Evolutionary conservation across 106 monocot species (phyloP).

Genomic region (Allium sativum): DNA sequence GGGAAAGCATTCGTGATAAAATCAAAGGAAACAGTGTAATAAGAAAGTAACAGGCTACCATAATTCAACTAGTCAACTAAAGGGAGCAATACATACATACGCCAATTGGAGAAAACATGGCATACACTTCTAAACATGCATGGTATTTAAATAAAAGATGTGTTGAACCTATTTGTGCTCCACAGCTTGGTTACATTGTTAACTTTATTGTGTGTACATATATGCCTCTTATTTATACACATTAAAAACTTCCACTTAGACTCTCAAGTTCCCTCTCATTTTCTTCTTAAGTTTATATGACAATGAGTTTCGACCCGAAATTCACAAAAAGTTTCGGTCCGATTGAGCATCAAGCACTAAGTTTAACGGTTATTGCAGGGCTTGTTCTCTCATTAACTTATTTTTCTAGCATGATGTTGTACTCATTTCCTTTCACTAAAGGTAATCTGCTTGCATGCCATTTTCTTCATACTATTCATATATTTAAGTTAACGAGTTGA

Average conservation of each 20-base stretch:
- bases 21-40: not conserved
- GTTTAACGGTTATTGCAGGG: constrained; percentile 6
- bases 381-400: constrained; percentile 7
- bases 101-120: too few species aligned
- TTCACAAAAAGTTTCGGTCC: constrained; percentile 1
- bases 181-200: not conserved
- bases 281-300: too few species aligned
- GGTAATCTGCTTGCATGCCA: not conserved
- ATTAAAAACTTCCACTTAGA: not conserved
- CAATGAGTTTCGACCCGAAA: not conserved
- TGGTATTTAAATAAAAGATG: constrained; percentile 7
- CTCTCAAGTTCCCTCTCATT: too few species aligned
- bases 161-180: not conserved
- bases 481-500: not conserved
- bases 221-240: not conserved
- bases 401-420: constrained; percentile 2
- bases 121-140: constrained; percentile 4
- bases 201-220: not conserved
- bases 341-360: not conserved
- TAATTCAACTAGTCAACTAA: constrained; percentile 6
- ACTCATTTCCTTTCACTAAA: constrained; percentile 5
- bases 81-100: not conserved
- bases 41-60: not conserved
- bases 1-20: not conserved
- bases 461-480: too few species aligned